Conservation (phyloP, 192 early-diverging fungal genomes). For the Backusella westeae region DNA sequence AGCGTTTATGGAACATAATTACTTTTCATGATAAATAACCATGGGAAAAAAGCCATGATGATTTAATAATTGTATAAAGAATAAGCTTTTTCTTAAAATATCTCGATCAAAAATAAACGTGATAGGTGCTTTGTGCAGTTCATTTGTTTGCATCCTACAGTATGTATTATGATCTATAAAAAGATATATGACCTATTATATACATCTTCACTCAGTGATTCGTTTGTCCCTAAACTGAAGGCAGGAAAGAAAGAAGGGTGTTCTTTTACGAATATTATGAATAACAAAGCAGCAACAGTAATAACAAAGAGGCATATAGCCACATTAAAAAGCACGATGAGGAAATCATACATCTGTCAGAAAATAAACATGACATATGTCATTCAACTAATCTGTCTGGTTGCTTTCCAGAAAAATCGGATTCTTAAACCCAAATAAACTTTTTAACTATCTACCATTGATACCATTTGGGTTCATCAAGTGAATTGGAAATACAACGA, state of each 20-base stretch:
- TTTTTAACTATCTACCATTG: too few relatives aligned
- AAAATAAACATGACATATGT: background rate
- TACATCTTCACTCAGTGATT: background rate
- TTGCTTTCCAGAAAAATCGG: too few relatives aligned
- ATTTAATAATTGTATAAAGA: background rate
- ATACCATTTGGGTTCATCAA: too few relatives aligned
- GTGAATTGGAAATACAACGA: too few relatives aligned
- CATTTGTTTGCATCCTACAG: background rate
- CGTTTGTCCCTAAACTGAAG: background rate
- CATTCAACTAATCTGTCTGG: background rate
- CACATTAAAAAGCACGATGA: background rate
- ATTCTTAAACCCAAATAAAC: too few relatives aligned
- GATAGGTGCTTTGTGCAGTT: background rate
- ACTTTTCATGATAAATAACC: background rate
- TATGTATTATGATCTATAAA: background rate
- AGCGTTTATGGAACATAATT: too few relatives aligned
- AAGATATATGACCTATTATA: background rate
- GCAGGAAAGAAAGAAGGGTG: background rate
- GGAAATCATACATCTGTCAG: background rate
- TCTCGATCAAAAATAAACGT: background rate
- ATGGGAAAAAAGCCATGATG: background rate
- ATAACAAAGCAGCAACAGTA: background rate
- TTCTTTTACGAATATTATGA: background rate
- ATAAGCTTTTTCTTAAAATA: background rate
- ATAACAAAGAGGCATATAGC: background rate